Evolutionary conservation across 805 yeast species (phyloP), one percentile per base, ranked within the genome.

Genomic region (Metschnikowia cerradonensis): DNA sequence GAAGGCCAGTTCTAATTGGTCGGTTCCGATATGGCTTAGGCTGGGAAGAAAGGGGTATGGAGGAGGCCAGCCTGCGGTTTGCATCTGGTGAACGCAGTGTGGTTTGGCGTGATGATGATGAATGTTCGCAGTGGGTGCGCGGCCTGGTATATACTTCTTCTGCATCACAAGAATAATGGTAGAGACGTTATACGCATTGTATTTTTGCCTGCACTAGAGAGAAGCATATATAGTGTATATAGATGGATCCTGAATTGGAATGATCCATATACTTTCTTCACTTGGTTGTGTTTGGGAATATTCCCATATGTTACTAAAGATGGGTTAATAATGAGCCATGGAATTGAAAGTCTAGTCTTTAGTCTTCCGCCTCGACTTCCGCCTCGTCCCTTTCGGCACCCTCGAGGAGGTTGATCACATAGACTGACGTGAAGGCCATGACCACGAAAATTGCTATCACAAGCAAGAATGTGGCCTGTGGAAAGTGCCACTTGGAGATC

Each of bases 381-480:
- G 26, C 7, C 26, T 23, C 23, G 23, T 22, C 52, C 19, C 14
- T 43, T 23, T 57, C 60, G 17, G 46, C 59, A 14, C 42, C 41
- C 23, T 53, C 53, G 23, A 57, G 49, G 2, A 49, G 34, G 32
- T 46, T 33, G 10, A 52, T 48, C 22, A 51, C 57, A 33, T 32
- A 49, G 11, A 55, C 41, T 35, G 51, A 47, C 22, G 43, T 15
- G 34, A 41, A 15, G 4, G 46, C 46, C 38, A 53, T 34, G 23
- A 39, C 6, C 37, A 7, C 3, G 33, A 34, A 32, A 43, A 56
- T 17, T 33, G 46, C 4, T 57, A 62, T 6, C 57, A 50, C 11
- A 51, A 43, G 2, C 65, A 59, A 42, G 52, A 73, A 71, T 3
- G 66, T 57, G 39, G 66, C 44, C 17, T 63, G 66, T 1, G 76